Base-by-base conservation (phyloP, 2,329 filamentous ascomycete genomes). In the Fusarium sp. region DNA sequence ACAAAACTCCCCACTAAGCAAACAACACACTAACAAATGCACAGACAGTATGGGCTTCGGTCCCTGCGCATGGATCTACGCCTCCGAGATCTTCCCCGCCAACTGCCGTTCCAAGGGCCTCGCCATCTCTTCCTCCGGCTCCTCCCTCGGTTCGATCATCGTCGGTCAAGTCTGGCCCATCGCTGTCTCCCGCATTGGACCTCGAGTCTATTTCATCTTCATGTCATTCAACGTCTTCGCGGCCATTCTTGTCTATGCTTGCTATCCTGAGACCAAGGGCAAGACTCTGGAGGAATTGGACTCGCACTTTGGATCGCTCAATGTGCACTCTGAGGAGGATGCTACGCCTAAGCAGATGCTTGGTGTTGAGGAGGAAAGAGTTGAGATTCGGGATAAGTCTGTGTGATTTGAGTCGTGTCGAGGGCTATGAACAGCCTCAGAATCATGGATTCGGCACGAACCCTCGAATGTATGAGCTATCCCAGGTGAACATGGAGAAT, bases 291-390 rank as follows among this genome's bases (percentile, higher is more conserved):
- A 63, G 17, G 60, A 63, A 9, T 13, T 63, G 3, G 60, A 63
- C 36, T 63, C 60, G 7, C 60, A 63, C 28, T 63, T 63, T 4
- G 60, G 60, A 13, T 43, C 60, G 2, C 60, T 63, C 6, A 63
- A 63, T 19, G 31, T 63, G 7, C 60, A 63, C 13, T 62, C 60
- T 8, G 58, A 63, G 19, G 58, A 63, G 6, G 60, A 47, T 17
- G 60, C 60, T 21, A 63, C 49, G 1, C 60, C 60, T 3, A 63
- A 63, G n/a, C 60, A 63, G 10, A 63, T 63, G 60, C 58, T 63
- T 15, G 60, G 36, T 10, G 42, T 7, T 3, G 58, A 62, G 7
- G 57, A 62, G 6, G 46, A 63, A 10, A 14, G 38, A 10, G 26
- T 63, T 8, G 49, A 63, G 42, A 3, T 38, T 7, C 57, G 45